Conservation (phyloP, 2,329 filamentous ascomycete species). For the Aphanoascus verrucosus region DNA sequence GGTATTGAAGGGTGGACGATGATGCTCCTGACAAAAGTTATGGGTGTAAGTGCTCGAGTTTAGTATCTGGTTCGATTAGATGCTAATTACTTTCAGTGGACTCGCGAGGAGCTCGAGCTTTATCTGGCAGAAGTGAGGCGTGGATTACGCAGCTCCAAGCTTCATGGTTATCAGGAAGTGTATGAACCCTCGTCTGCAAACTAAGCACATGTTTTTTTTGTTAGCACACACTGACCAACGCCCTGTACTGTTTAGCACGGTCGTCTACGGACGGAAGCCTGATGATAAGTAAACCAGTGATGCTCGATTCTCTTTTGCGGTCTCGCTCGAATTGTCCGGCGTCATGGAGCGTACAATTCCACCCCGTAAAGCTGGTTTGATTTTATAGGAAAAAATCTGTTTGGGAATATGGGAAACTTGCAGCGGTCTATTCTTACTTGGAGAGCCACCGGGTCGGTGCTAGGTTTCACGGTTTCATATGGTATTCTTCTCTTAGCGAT, state of each 20-base stretch:
- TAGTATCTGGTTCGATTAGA: constrained; percentile 16
- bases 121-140: constrained; percentile 21
- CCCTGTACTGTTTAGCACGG: not conserved
- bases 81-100: constrained; percentile 17
- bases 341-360: too few species aligned
- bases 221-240: not conserved
- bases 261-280: constrained; percentile 7
- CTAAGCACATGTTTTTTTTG: not conserved
- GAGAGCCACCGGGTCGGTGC: too few species aligned
- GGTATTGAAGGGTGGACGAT: constrained; percentile 16
- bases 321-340: too few species aligned
- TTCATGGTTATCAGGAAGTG: constrained; percentile 17
- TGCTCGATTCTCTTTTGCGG: too few species aligned
- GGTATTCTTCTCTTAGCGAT: too few species aligned
- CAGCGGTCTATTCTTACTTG: too few species aligned
- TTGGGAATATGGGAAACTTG: not conserved
- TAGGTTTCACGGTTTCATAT: too few species aligned
- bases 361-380: too few species aligned
- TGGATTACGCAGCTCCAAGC: constrained; percentile 19
- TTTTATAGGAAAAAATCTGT: not conserved
- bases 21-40: constrained; percentile 15
- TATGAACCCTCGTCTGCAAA: not conserved
- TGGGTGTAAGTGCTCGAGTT: constrained; percentile 4
- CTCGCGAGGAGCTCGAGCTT: constrained; percentile 20
- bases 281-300: not conserved